Evolutionary conservation across 2,329 filamentous ascomycete genomes (phyloP).

Genomic region (Penicillium rolfsii): DNA sequence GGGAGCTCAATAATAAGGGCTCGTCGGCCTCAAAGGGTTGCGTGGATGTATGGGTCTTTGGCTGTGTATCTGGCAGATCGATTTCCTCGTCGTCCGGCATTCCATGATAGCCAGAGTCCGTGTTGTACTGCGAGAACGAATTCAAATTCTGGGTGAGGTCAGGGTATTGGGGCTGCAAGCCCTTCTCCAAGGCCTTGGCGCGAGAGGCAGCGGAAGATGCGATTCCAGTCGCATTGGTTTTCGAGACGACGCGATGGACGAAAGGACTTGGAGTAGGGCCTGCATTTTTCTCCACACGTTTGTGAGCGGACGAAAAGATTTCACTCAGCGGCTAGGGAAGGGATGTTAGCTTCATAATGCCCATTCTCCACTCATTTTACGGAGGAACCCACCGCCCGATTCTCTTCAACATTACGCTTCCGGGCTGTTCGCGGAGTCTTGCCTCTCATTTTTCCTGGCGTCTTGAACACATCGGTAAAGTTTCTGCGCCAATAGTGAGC

Average conservation of each 20-base stretch:
- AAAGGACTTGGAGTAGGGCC: slow-evolving; percentile 37
- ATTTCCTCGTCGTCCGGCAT: slow-evolving; percentile 48
- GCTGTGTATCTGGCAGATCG: slow-evolving; percentile 38
- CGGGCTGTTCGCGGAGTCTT: slow-evolving; percentile 53
- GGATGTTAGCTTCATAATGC: slow-evolving; percentile 13
- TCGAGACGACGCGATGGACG: slow-evolving; percentile 42
- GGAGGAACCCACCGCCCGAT: slow-evolving; percentile 46
- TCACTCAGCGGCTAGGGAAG: slow-evolving; percentile 51
- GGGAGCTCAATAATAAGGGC: slow-evolving; percentile 19
- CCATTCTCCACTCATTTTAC: slow-evolving; percentile 11
- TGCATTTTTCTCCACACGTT: slow-evolving; percentile 39
- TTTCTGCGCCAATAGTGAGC: slow-evolving; percentile 63
- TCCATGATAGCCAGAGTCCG: slow-evolving; percentile 54
- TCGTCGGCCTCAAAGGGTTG: slow-evolving; percentile 38
- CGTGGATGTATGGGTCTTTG: slow-evolving; percentile 39
- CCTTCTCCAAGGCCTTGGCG: slow-evolving; percentile 25
- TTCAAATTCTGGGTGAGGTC: slow-evolving; percentile 41
- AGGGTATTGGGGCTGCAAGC: slow-evolving; percentile 34
- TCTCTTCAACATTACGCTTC: slow-evolving; percentile 48
- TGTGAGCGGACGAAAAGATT: slow-evolving; percentile 50
- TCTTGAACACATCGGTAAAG: slow-evolving; percentile 91
- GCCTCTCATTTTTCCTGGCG: slow-evolving; percentile 53
- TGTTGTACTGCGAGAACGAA: slow-evolving; percentile 47
- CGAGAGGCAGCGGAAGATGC: slow-evolving; percentile 24
- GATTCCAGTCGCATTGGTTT: slow-evolving; percentile 24